Conservation (phyloP, 345 rosid genomes). For the Camelina neglecta region DNA sequence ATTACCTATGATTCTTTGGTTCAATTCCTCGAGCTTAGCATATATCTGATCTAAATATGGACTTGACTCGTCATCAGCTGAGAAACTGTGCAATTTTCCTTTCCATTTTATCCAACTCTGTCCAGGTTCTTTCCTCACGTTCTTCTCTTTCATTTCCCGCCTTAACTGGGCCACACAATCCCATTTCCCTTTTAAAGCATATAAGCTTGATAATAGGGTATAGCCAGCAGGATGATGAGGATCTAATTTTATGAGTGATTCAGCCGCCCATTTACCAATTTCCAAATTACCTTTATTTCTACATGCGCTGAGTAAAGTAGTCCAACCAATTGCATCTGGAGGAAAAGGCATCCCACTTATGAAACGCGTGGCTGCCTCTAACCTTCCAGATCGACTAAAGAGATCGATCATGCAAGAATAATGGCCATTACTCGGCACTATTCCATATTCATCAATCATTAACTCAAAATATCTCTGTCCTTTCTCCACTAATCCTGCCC, state of each 20-base stretch:
- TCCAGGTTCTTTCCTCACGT: constrained; percentile 87
- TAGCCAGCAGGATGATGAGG: constrained; percentile 86
- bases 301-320: constrained; percentile 86
- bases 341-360: constrained; percentile 74
- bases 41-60: constrained; percentile 70
- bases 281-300: constrained; percentile 67
- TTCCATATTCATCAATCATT: constrained; percentile 63
- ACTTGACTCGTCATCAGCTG: constrained; percentile 79
- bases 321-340: constrained; percentile 89
- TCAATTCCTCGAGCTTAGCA: constrained; percentile 68
- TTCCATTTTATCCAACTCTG: constrained; percentile 93
- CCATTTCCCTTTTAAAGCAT: constrained; percentile 78
- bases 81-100: constrained; percentile 69
- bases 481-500: constrained; percentile 86
- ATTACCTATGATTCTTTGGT: constrained; percentile 61
- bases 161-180: constrained; percentile 69
- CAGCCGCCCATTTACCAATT: constrained; percentile 86
- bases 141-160: constrained; percentile 68
- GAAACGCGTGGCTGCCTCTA: constrained; percentile 78
- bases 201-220: constrained; percentile 71
- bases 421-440: constrained; percentile 67
- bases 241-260: constrained; percentile 74
- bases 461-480: constrained; percentile 71
- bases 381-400: constrained; percentile 81
- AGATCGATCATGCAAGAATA: constrained; percentile 96